These are phyloP conservation scores for Stachybotrys echinatus DNA, from an alignment of 2,329 filamentous ascomycete genomes.

Conservation along the genomic window DNA sequence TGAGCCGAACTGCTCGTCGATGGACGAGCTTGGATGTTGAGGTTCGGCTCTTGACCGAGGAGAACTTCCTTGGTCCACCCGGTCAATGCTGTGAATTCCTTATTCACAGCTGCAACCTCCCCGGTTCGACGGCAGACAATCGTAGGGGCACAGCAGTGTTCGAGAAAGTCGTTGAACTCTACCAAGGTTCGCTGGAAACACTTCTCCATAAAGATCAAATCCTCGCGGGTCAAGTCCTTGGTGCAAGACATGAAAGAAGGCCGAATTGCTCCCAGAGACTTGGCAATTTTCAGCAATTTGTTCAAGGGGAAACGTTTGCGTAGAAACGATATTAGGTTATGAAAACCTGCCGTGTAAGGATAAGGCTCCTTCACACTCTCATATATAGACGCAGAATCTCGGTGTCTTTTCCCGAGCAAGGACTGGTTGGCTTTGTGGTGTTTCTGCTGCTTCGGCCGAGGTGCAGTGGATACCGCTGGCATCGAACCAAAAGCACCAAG, in stretches of 20 bases:
- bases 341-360: constrained; percentile 84
- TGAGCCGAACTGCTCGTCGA: constrained; percentile 39
- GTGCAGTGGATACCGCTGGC: constrained; percentile 13
- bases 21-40: constrained; percentile 67
- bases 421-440: constrained; percentile 39
- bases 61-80: constrained; percentile 91
- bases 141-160: constrained; percentile 81
- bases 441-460: constrained; percentile 39
- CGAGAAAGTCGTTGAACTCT: constrained; percentile 90
- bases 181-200: constrained; percentile 89
- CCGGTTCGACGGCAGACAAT: constrained; percentile 89
- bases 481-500: constrained; percentile 20
- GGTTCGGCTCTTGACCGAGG: constrained; percentile 79
- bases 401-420: constrained; percentile 52
- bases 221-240: constrained; percentile 79
- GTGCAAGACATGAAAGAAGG: constrained; percentile 92
- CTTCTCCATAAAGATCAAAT: constrained; percentile 96
- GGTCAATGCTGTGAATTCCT: constrained; percentile 93
- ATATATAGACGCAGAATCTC: constrained; percentile 82
- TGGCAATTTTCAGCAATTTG: constrained; percentile 77
- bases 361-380: constrained; percentile 87
- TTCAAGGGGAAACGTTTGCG: constrained; percentile 71
- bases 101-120: constrained; percentile 91
- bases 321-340: constrained; percentile 77
- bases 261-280: constrained; percentile 81